These are phyloP conservation scores for Lipomyces kockii DNA, from an alignment of 805 yeast genomes.

Conservation along the genomic window DNA sequence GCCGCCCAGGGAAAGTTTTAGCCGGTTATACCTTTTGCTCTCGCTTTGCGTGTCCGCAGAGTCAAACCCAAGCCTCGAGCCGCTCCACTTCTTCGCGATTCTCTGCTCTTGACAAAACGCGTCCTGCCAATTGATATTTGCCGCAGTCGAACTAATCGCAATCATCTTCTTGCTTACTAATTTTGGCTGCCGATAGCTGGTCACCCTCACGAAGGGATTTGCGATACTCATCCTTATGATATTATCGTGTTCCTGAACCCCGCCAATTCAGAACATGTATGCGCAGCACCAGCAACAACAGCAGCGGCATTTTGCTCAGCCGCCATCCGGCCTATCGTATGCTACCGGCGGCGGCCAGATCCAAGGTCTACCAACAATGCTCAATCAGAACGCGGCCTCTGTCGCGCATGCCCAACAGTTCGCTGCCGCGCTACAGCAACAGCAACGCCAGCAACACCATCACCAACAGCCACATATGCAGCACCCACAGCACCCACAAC, in stretches of 20 bases:
- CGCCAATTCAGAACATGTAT: conserved; percentile 17
- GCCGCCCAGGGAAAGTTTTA: too few species aligned
- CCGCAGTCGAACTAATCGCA: background rate
- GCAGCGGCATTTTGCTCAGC: conserved; percentile 31
- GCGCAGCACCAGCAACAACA: conserved; percentile 32
- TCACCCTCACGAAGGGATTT: background rate
- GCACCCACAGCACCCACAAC: conserved; percentile 23
- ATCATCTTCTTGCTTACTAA: background rate
- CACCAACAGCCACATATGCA: conserved; percentile 21
- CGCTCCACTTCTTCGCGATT: background rate
- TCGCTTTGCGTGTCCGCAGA: background rate
- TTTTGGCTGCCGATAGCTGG: background rate
- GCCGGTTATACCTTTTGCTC: background rate
- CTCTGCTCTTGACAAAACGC: background rate
- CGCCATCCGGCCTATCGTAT: conserved; percentile 24
- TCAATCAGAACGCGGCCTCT: conserved; percentile 14
- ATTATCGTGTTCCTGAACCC: background rate
- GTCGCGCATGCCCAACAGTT: conserved; percentile 16
- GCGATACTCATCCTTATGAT: background rate
- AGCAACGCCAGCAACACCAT: conserved; percentile 12
- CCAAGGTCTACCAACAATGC: conserved; percentile 21
- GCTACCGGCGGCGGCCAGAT: conserved; percentile 19
- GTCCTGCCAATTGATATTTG: background rate
- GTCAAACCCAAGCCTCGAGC: background rate
- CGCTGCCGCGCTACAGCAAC: conserved; percentile 16